Evolutionary conservation across 2,329 filamentous ascomycete genomes (phyloP).

Genomic region (Chrysosporium queenslandicum): DNA sequence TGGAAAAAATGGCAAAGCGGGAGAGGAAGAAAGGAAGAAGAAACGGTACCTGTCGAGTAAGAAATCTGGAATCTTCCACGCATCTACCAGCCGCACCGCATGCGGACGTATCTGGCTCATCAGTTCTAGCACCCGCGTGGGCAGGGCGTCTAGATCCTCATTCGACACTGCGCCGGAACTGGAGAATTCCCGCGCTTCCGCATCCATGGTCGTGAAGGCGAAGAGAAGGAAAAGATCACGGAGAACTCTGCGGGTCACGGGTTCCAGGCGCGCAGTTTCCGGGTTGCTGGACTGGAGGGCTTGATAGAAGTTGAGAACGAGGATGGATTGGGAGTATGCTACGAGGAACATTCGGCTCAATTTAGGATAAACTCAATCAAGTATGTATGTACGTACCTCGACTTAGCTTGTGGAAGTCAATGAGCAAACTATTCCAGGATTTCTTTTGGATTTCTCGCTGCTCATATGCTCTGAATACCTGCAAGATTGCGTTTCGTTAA

Average conservation of each 20-base stretch:
- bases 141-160: conserved; percentile 35
- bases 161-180: conserved; percentile 36
- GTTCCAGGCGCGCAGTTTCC: conserved; percentile 19
- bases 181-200: conserved; percentile 37
- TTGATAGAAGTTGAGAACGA: conserved; percentile 39
- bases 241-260: conserved; percentile 28
- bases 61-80: conserved; percentile 46
- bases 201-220: conserved; percentile 39
- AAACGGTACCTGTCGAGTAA: conserved; percentile 35
- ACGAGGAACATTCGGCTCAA: not conserved
- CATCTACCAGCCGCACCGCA: conserved; percentile 44
- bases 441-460: conserved; percentile 37
- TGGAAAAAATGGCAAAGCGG: no score
- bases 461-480: conserved; percentile 28
- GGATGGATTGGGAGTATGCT: conserved; percentile 41
- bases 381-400: conserved; percentile 12
- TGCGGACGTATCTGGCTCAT: conserved; percentile 43
- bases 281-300: conserved; percentile 11
- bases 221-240: conserved; percentile 40
- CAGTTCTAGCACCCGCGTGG: conserved; percentile 35
- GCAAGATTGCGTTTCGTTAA: not conserved
- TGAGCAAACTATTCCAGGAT: conserved; percentile 37
- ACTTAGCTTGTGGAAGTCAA: conserved; percentile 22
- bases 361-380: not conserved
- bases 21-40: not conserved